Conservation (phyloP, 2,329 filamentous ascomycete genomes). For the Pseudopyrenochaeta lycopersici region DNA sequence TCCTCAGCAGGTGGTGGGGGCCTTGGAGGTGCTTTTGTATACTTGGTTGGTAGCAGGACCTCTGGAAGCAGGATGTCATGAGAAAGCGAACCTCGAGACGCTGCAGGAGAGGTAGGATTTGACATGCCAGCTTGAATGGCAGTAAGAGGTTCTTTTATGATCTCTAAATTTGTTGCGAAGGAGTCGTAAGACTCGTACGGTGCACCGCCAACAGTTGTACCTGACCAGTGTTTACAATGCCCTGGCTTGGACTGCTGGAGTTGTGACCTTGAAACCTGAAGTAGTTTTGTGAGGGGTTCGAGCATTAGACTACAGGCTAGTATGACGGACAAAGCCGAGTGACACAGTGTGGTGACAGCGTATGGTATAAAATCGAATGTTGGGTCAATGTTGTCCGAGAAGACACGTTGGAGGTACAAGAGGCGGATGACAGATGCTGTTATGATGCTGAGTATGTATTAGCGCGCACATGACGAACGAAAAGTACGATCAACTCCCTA, state of each 20-base stretch:
- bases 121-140: constrained; percentile 29
- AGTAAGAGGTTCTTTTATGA: constrained; percentile 19
- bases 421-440: constrained; percentile 30
- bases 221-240: constrained; percentile 25
- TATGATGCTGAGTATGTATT: constrained; percentile 23
- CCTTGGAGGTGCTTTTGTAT: constrained; percentile 19
- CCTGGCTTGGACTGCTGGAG: constrained; percentile 8
- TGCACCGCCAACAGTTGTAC: constrained; percentile 31
- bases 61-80: constrained; percentile 20
- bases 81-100: constrained; percentile 1
- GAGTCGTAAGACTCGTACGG: constrained; percentile 22
- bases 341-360: constrained; percentile 29
- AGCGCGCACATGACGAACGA: background rate
- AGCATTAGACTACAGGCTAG: constrained; percentile 32
- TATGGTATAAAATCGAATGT: constrained; percentile 33
- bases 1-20: constrained; percentile 30
- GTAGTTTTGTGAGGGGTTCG: constrained; percentile 20
- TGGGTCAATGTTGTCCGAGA: constrained; percentile 15
- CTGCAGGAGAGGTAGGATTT: constrained; percentile 10
- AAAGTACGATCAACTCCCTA: constrained; percentile 8
- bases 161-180: constrained; percentile 7
- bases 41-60: constrained; percentile 10
- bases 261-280: constrained; percentile 15
- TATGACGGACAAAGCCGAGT: constrained; percentile 31
- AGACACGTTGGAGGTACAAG: constrained; percentile 22